Evolutionary conservation across 345 rosid genomes (phyloP).

Genomic region (Tarenaya hassleriana): DNA sequence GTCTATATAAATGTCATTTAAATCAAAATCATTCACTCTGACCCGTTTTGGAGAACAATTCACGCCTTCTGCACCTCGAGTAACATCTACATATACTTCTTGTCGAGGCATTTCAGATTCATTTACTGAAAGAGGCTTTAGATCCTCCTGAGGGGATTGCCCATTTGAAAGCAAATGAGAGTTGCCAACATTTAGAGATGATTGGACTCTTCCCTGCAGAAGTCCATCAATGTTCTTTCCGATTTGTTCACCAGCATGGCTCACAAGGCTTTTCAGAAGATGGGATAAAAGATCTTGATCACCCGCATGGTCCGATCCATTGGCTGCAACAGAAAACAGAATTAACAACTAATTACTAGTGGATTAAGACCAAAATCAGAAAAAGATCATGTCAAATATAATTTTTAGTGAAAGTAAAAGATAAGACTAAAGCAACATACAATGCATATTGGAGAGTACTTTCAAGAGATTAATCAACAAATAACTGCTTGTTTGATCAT

Average conservation of each 20-base stretch:
- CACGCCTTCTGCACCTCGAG: constrained; percentile 26
- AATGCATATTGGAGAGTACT: constrained; percentile 85
- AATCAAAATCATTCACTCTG: constrained; percentile 82
- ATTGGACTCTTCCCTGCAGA: constrained; percentile 61
- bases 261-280: constrained; percentile 74
- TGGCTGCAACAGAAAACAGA: constrained; percentile 46
- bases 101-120: constrained; percentile 35
- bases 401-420: not conserved
- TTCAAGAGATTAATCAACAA: constrained; percentile 73
- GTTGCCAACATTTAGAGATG: constrained; percentile 40
- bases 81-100: constrained; percentile 31
- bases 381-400: no score
- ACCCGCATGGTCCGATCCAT: constrained; percentile 47
- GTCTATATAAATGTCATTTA: constrained; percentile 80
- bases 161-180: constrained; percentile 46
- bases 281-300: constrained; percentile 82
- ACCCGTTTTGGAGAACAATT: constrained; percentile 39
- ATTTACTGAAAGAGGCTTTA: constrained; percentile 36
- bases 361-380: no score
- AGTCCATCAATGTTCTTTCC: constrained; percentile 58
- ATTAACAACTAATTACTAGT: no score
- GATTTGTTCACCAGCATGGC: constrained; percentile 43
- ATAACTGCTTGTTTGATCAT: constrained; percentile 76
- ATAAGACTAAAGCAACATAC: constrained; percentile 39
- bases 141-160: constrained; percentile 37